Percentiles rank a stretch among this genome's conserved stretches.
Conservation (phyloP, 495 filamentous ascomycete species). For the Cercophora sp. region DNA sequence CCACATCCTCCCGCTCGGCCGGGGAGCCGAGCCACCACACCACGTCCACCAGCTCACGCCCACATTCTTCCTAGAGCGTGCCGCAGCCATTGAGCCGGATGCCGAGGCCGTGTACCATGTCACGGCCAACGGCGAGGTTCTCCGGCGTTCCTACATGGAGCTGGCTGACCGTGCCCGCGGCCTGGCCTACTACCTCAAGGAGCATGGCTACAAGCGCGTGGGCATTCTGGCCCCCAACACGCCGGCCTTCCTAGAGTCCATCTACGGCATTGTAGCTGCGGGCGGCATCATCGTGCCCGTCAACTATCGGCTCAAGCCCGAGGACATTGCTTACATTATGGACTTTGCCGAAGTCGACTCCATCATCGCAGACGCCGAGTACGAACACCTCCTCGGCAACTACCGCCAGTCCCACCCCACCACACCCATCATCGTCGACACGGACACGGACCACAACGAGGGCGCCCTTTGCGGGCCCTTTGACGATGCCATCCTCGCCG, state of each 20-base stretch:
- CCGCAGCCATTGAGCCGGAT: constrained; percentile 84
- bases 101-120: constrained; percentile 84
- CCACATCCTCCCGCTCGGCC: constrained; percentile 51
- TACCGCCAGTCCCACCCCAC: constrained; percentile 56
- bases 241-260: constrained; percentile 84
- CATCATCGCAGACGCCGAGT: constrained; percentile 88
- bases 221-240: constrained; percentile 90
- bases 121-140: constrained; percentile 66
- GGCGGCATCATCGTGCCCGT: constrained; percentile 74
- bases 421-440: constrained; percentile 70
- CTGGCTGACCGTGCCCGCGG: constrained; percentile 81
- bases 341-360: constrained; percentile 75
- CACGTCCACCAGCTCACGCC: constrained; percentile 81
- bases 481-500: constrained; percentile 78
- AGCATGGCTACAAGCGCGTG: constrained; percentile 62
- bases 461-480: constrained; percentile 75
- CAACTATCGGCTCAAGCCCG: constrained; percentile 86
- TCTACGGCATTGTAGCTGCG: constrained; percentile 85
- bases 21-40: constrained; percentile 41
- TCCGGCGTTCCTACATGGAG: constrained; percentile 74
- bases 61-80: constrained; percentile 83
- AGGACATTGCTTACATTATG: constrained; percentile 90
- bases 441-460: constrained; percentile 73
- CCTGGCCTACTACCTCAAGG: constrained; percentile 78
- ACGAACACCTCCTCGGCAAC: constrained; percentile 58